Evolutionary conservation across 1,284 basidiomycete genomes (phyloP).

Genomic region (Cutaneotrichosporon cutaneum): DNA sequence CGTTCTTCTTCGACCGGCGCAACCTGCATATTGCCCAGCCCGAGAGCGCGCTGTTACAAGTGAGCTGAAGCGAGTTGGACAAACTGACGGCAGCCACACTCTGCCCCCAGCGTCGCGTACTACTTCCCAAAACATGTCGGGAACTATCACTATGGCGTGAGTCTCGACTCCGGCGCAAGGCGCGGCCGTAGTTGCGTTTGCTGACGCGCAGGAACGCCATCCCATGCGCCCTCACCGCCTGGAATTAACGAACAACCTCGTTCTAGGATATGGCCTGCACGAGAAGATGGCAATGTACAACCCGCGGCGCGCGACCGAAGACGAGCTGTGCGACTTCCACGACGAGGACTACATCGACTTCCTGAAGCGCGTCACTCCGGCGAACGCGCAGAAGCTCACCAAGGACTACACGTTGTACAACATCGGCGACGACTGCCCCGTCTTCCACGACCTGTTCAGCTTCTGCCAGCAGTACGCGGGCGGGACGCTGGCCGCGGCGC

Average conservation of each 20-base stretch:
- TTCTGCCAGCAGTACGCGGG: slow-evolving; percentile 92
- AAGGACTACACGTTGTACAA: slow-evolving; percentile 77
- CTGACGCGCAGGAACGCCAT: slow-evolving; percentile 72
- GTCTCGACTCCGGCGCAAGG: slow-evolving; percentile 32
- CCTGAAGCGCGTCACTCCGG: slow-evolving; percentile 62
- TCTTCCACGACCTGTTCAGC: slow-evolving; percentile 87
- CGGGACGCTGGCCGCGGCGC: slow-evolving; percentile 81
- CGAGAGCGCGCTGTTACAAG: slow-evolving; percentile 44
- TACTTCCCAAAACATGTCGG: slow-evolving; percentile 94
- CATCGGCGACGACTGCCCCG: slow-evolving; percentile 90
- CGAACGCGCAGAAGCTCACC: slow-evolving; percentile 57
- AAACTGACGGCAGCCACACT: slow-evolving; percentile 64
- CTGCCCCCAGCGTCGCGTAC: slow-evolving; percentile 85
- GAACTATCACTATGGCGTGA: slow-evolving; percentile 90
- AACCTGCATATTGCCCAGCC: slow-evolving; percentile 43
- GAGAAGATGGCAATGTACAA: slow-evolving; percentile 94
- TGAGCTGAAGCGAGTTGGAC: slow-evolving; percentile 23
- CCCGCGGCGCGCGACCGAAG: slow-evolving; percentile 81
- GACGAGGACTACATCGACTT: slow-evolving; percentile 93
- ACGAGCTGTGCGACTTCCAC: slow-evolving; percentile 88
- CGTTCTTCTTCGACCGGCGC: slow-evolving; percentile 52
- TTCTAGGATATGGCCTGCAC: slow-evolving; percentile 94
- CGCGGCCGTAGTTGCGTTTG: background rate
- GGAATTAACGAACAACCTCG: slow-evolving; percentile 90
- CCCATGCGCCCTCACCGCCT: slow-evolving; percentile 98